Evolutionary conservation across 2,329 filamentous ascomycete species (phyloP), one percentile per base, ranked within the genome.

Genomic region (Periglandula ipomoeae): DNA sequence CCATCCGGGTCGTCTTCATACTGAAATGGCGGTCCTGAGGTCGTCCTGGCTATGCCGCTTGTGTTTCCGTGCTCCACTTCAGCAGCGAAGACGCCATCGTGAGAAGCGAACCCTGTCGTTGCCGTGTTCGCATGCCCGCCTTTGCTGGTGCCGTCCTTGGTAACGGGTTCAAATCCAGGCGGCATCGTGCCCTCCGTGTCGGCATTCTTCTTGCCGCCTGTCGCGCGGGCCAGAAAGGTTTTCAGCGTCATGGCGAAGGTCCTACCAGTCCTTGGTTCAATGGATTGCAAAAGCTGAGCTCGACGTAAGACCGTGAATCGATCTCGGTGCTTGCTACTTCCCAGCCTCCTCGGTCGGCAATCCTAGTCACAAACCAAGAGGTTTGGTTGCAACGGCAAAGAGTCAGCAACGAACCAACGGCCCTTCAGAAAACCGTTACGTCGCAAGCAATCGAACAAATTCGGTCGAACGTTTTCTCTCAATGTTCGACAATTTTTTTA

Each of bases 1-100:
- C 68, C 67, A 40, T 68, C 63, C 52, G 49, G 47, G 24, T 54
- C 52, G 10, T 49, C 44, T 17, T 44, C 35, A 22, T 27, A 5
- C n/a, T 13, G 22, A 11, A 38, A 20, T 2, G 41, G 46, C 5
- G 50, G 41, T n/a, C 27, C 46, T 9, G 49, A 49, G 1, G 41
- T 30, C 41, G 46, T 48, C 19, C 49, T 38, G 19, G 38, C 30
- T 13, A 34, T 2, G 4, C 8, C 38, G 20, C 17, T 20, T 19
- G 24, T 9, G 20, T 39, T 35, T 30, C 15, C 42, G 19, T 11
- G 19, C 23, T n/a, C n/a, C n/a, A n/a, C n/a, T n/a, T n/a, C n/a
- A n/a, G n/a, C n/a, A n/a, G n/a, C n/a, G n/a, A n/a, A n/a, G 7
- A 30, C 19, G 40, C 10, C 32, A 7, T 20, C 20, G 30, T 20